These are phyloP conservation scores for Anthostomella pinea DNA, from an alignment of 2,329 filamentous ascomycete species.

Conservation along the genomic window DNA sequence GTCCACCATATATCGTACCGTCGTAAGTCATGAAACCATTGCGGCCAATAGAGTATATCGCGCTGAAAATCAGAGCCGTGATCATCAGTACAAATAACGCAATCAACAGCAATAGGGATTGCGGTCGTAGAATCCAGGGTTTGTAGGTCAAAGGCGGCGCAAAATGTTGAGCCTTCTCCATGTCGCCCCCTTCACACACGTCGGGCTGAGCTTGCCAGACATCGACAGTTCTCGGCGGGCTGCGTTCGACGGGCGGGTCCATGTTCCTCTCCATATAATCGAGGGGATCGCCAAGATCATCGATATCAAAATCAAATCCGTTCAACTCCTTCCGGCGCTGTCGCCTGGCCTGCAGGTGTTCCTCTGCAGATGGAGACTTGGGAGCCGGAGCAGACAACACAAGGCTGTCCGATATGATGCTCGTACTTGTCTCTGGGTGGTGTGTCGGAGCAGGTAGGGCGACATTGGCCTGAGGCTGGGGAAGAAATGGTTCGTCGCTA, in stretches of 20 bases:
- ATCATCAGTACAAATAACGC: conserved; percentile 67
- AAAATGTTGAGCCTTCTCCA: conserved; percentile 34
- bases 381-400: too few species aligned
- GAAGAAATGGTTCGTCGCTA: conserved; percentile 17
- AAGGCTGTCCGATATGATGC: too few species aligned
- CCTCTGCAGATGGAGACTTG: conserved; percentile 6
- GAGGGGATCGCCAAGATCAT: too few species aligned
- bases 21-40: conserved; percentile 67
- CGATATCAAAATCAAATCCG: conserved; percentile 8
- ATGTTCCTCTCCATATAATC: too few species aligned
- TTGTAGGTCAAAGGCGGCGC: conserved; percentile 62
- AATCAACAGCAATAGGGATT: conserved; percentile 60
- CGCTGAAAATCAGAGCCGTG: conserved; percentile 68
- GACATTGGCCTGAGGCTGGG: conserved; percentile 16
- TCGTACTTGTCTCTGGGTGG: too few species aligned
- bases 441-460: conserved; percentile 6
- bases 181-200: conserved; percentile 27
- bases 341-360: conserved; percentile 7
- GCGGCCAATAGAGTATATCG: conserved; percentile 62
- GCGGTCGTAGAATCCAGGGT: conserved; percentile 67
- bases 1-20: conserved; percentile 62
- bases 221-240: conserved; percentile 28
- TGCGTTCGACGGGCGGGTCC: conserved; percentile 13
- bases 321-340: conserved; percentile 11
- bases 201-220: conserved; percentile 30